These are phyloP conservation scores for Dacryopinax spathularia DNA, from an alignment of 768 basidiomycete species.

Conservation along the genomic window DNA sequence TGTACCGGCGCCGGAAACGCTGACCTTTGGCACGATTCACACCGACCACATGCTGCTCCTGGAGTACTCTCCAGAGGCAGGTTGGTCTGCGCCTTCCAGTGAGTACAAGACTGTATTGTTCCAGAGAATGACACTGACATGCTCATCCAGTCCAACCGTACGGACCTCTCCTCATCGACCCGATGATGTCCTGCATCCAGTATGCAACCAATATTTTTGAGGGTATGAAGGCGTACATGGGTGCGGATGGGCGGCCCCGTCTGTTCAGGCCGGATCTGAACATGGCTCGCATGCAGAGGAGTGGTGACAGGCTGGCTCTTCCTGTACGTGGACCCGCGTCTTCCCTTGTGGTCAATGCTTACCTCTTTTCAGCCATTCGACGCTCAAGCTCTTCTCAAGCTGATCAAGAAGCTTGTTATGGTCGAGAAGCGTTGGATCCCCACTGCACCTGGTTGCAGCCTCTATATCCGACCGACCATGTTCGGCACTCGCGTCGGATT, in stretches of 20 bases:
- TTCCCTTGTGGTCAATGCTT: conserved; percentile 4
- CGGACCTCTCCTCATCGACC: conserved; percentile 44
- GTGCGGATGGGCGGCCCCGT: conserved; percentile 54
- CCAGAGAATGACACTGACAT: conserved; percentile 22
- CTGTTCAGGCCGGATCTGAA: conserved; percentile 76
- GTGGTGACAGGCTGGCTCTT: conserved; percentile 55
- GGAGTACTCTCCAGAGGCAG: conserved; percentile 21
- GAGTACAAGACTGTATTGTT: conserved; percentile 33
- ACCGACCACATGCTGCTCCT: conserved; percentile 27
- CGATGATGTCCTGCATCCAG: conserved; percentile 41
- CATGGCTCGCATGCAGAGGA: conserved; percentile 64
- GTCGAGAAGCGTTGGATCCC: conserved; percentile 83
- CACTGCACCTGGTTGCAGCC: conserved; percentile 49
- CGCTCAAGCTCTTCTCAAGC: conserved; percentile 32
- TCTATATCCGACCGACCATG: conserved; percentile 77
- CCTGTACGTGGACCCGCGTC: conserved; percentile 34
- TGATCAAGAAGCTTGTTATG: conserved; percentile 51
- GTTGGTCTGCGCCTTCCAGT: conserved; percentile 62
- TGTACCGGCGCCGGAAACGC: conserved; percentile 33
- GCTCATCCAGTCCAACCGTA: conserved; percentile 34
- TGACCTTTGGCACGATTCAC: conserved; percentile 44
- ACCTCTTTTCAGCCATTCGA: conserved; percentile 30
- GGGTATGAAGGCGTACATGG: conserved; percentile 60
- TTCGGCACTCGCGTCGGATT: conserved; percentile 35
- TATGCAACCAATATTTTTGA: conserved; percentile 50